A percentile compares a stretch with the other conserved stretches of the same genome.
Evolutionary conservation across 495 filamentous ascomycete genomes (phyloP).

Genomic region (Hypoxylon rickii): DNA sequence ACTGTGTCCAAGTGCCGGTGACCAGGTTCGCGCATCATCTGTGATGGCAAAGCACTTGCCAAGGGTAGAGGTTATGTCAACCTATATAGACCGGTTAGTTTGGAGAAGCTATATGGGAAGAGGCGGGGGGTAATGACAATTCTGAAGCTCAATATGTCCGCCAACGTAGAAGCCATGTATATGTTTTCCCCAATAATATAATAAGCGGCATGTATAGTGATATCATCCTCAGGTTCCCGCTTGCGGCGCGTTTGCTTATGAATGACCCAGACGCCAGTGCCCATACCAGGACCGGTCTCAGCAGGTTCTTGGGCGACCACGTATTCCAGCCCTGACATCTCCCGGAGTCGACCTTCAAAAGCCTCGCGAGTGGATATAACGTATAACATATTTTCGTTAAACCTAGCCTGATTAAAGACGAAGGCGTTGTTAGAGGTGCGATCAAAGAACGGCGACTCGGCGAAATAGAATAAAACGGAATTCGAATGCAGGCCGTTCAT

Average conservation of each 20-base stretch:
- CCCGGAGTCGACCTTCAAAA: slow-evolving; percentile 76
- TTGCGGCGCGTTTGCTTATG: slow-evolving; percentile 80
- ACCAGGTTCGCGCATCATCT: slow-evolving; percentile 69
- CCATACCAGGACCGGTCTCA: slow-evolving; percentile 64
- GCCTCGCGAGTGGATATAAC: slow-evolving; percentile 69
- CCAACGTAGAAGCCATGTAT: slow-evolving; percentile 85
- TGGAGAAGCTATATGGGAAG: neutral
- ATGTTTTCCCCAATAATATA: slow-evolving; percentile 85
- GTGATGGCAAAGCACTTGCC: slow-evolving; percentile 61
- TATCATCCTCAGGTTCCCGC: slow-evolving; percentile 64
- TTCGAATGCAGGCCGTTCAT: slow-evolving; percentile 64
- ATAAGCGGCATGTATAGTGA: slow-evolving; percentile 75
- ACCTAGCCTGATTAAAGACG: slow-evolving; percentile 73
- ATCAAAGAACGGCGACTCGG: slow-evolving; percentile 89
- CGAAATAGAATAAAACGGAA: slow-evolving; percentile 87
- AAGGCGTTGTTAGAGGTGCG: slow-evolving; percentile 83
- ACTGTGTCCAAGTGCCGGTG: slow-evolving; percentile 72
- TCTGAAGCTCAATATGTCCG: slow-evolving; percentile 74
- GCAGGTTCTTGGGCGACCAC: slow-evolving; percentile 77
- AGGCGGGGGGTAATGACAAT: slow-evolving; percentile 62
- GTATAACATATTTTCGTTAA: slow-evolving; percentile 63
- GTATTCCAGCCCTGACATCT: slow-evolving; percentile 83
- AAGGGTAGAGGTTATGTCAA: slow-evolving; percentile 68
- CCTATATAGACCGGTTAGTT: slow-evolving; percentile 27
- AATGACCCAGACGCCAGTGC: slow-evolving; percentile 85